Base-by-base conservation (phyloP, 805 yeast species). In the Saccharomyces eubayanus region DNA sequence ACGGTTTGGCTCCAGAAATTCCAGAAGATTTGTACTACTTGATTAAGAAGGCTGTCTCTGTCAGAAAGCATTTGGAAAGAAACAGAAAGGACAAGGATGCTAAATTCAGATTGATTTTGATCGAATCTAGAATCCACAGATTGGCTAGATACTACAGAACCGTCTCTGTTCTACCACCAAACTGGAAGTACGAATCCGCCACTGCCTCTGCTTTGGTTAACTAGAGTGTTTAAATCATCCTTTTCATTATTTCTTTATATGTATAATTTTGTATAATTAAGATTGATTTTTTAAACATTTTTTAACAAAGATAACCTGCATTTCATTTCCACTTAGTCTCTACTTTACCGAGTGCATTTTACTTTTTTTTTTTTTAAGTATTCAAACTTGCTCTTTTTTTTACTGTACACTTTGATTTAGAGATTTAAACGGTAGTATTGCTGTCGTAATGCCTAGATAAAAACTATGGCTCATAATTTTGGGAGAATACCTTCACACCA, bases 51-150 rank as follows among this genome's bases (percentile, higher is more conserved):
- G 99, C 99, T 76, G 98, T 94, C 73, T 74, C 97, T 67, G 97
- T 95, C 79, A 94, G 99, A 90, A 94, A 94, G 89, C 99, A 94
- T 82, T 87, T 94, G 77, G 99, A 94, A 83, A 89, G 95, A 82
- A 94, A 94, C 97, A 91, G 99, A 89, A 94, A 94, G 87, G 99
- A 94, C 83, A 92, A 94, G 86, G 99, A 94, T 82, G 94, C 99
- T 71, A 94, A 94, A 83, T 94, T 94, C 96, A 89, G 99, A 87
- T 89, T 94, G 75, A 94, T 94, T 94, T 87, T 94, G 79, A 91
- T 94, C 78, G 99, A 94, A 84, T 92, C 98, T 66, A 91, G 99
- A 90, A 94, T 94, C 83, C 99, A 94, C 96, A 92, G 99, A 87
- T 88, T 94, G 77, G 96, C 99, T 70, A 89, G 99, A 84, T 94